A percentile compares a stretch with the other conserved stretches of the same genome.
phyloP scores from a whole-genome alignment of 2,329 filamentous ascomycete species.

The Cercospora sp. region DNA sequence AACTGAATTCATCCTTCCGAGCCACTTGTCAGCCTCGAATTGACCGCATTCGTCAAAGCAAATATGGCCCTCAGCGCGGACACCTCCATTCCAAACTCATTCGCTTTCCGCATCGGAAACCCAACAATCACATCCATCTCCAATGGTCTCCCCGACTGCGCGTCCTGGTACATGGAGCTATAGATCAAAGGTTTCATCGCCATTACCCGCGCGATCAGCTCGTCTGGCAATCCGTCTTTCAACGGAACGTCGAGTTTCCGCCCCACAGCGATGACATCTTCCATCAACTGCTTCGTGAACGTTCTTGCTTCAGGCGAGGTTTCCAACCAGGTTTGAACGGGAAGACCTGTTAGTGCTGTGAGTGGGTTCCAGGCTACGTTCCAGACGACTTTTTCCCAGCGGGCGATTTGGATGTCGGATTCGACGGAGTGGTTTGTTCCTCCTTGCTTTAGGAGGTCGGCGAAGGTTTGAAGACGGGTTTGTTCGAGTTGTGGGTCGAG shows the following conservation, averaged over 20 bases:
- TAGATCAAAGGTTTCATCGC: slow-evolving; percentile 42
- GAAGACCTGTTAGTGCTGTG: slow-evolving; percentile 46
- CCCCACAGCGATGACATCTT: slow-evolving; percentile 46
- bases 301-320: slow-evolving; percentile 44
- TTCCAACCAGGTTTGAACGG: slow-evolving; percentile 46
- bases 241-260: slow-evolving; percentile 43
- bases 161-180: slow-evolving; percentile 51
- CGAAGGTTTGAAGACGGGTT: slow-evolving; percentile 45
- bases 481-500: slow-evolving; percentile 39
- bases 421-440: slow-evolving; percentile 52
- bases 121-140: slow-evolving; percentile 53
- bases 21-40: slow-evolving; percentile 27
- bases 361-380: slow-evolving; percentile 64
- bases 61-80: slow-evolving; percentile 45
- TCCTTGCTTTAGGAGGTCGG: slow-evolving; percentile 45
- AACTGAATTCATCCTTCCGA: background rate
- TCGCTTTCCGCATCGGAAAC: slow-evolving; percentile 43
- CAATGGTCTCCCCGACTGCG: slow-evolving; percentile 44
- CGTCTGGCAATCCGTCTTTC: slow-evolving; percentile 41
- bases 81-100: slow-evolving; percentile 43
- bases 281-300: slow-evolving; percentile 45
- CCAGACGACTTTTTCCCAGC: slow-evolving; percentile 62
- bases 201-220: slow-evolving; percentile 43
- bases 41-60: slow-evolving; percentile 33
- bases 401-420: slow-evolving; percentile 56